Base-by-base conservation (phyloP, 805 yeast genomes). In the Wickerhamomyces bisporus region DNA sequence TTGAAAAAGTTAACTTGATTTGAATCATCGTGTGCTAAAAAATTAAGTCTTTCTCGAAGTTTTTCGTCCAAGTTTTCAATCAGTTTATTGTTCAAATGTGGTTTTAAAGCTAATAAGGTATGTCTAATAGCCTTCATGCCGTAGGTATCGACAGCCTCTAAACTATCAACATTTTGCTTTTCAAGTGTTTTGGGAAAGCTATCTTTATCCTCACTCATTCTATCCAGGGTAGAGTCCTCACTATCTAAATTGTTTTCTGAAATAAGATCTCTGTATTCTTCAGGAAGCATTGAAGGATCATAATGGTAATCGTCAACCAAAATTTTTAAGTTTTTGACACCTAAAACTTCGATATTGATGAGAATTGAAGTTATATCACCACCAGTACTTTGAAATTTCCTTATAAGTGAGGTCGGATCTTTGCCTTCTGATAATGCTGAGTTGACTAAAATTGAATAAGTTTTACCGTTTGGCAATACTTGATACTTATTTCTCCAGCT, bases 111-210 rank as follows among this genome's bases (percentile, higher is more conserved):
- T 17, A 77, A 55, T 28, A 88, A 66, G 3, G 91, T 75, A 49
- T 84, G 86, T 56, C 91, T 77, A 42, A 89, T 81, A 13, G 81
- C 81, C 47, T 80, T 81, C 62, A 88, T 71, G 11, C 93, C 94
- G 43, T 78, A 75, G 0, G 95, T 77, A 31, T 79, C 81, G 8
- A 86, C 95, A 1, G 94, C 70, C 33, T 63, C 61, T 34, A 89
- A 68, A 13, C 65, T 65, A 3, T 69, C 78, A 25, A 71, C 66
- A 8, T 18, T 19, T n/a, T 65, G 68, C 30, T 75, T 75, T 44
- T 81, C 84, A 12, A 86, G 53, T 0, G 75, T 50, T 14, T 65
- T 68, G 28, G 66, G 57, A 2, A 53, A 35, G 16, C 49, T 53
- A 20, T 52, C 52, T 5, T 30, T 17, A 9, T 32, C 38, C 3